Percentiles rank a stretch among this genome's conserved stretches.
Evolutionary conservation across 148 eudicot genomes (phyloP).

Genomic region (Suaeda aralocaspica): DNA sequence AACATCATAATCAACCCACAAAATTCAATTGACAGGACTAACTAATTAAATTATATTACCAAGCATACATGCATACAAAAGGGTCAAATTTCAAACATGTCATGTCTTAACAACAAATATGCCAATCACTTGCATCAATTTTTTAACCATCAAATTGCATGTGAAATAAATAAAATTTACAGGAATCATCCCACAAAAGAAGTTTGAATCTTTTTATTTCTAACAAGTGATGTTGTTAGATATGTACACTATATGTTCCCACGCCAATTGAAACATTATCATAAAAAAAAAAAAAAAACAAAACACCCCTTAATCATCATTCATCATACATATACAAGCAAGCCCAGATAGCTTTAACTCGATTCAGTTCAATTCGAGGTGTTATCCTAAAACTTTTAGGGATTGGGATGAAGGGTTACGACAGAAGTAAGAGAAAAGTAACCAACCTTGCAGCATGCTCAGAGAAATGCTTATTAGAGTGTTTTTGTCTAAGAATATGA

Average conservation of each 20-base stretch:
- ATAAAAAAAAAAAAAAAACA: not conserved
- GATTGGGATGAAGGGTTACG: too few species aligned
- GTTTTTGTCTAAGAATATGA: conserved; percentile 73
- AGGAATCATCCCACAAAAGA: conserved; percentile 16
- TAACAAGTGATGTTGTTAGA: conserved; percentile 6
- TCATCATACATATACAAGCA: not conserved
- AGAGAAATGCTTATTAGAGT: conserved; percentile 60
- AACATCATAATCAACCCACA: not conserved
- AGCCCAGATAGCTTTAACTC: too few species aligned
- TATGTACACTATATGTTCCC: not conserved
- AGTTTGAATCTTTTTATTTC: conserved; percentile 4
- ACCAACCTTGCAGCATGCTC: conserved; percentile 77
- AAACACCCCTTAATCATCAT: not conserved
- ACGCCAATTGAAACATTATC: conserved; percentile 1
- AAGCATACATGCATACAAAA: not conserved
- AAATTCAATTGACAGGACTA: not conserved
- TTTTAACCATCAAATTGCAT: conserved; percentile 4
- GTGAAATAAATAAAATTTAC: not conserved
- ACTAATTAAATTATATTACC: not conserved
- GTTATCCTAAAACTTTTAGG: too few species aligned
- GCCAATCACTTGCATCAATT: conserved; percentile 14
- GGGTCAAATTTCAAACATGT: conserved; percentile 14
- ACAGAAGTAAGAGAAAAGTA: not conserved
- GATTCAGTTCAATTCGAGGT: too few species aligned
- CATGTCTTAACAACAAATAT: conserved; percentile 17